Evolutionary conservation across 202 grass and related monocot species (phyloP).

Genomic region (Dendrocalamus latiflorus): DNA sequence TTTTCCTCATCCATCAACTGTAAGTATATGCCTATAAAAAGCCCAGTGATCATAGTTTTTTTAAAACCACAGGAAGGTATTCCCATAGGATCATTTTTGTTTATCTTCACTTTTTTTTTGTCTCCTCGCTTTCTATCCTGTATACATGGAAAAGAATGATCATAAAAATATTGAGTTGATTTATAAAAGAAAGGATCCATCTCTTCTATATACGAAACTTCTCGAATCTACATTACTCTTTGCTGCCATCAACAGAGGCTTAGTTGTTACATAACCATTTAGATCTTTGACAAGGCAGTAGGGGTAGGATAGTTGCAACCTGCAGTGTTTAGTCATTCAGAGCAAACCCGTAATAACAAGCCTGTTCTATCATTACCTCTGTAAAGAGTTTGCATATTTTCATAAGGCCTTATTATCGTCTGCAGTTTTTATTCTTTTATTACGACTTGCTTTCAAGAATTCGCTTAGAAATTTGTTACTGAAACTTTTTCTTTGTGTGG

Average conservation of each 20-base stretch:
- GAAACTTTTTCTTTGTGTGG: slow-evolving; percentile 6
- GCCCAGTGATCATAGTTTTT: background rate
- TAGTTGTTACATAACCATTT: too few species aligned
- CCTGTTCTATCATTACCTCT: too few species aligned
- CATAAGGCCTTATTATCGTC: background rate
- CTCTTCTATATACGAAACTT: background rate
- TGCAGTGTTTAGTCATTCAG: too few species aligned
- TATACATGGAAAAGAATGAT: background rate
- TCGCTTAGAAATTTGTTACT: background rate
- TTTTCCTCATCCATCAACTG: background rate
- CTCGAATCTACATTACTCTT: background rate
- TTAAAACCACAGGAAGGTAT: background rate
- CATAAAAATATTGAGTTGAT: background rate
- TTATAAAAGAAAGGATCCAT: background rate
- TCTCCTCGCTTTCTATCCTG: background rate
- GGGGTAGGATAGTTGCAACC: too few species aligned
- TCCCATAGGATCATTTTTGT: background rate
- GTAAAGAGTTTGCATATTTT: background rate
- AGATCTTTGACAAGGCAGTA: too few species aligned
- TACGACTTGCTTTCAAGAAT: background rate
- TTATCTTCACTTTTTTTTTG: background rate
- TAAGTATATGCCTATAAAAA: background rate
- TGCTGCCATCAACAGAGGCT: background rate
- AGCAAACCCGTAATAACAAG: too few species aligned
- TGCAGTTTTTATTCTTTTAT: background rate